Conservation (phyloP, 192 early-diverging fungal genomes). For the Dispira simplex region DNA sequence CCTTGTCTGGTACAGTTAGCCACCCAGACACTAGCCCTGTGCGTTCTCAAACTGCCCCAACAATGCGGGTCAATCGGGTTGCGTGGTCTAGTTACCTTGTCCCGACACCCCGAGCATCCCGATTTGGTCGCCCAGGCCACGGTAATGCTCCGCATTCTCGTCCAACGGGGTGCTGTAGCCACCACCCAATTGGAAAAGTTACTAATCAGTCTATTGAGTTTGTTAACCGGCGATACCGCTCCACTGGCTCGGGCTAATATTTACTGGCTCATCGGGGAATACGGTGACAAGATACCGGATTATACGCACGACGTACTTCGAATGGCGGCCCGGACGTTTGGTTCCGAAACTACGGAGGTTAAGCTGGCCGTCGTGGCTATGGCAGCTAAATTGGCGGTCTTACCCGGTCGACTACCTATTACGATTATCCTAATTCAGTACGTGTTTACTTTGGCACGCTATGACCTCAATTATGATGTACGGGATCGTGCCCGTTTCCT, state of each 20-base stretch:
- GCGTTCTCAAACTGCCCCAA: constrained; percentile 37
- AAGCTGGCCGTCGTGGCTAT: constrained; percentile 78
- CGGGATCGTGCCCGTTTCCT: constrained; percentile 73
- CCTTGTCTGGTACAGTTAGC: constrained; percentile 44
- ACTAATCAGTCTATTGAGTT: not conserved
- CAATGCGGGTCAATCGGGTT: not conserved
- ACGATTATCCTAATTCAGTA: constrained; percentile 44
- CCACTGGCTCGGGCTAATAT: constrained; percentile 61
- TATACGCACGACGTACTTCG: constrained; percentile 75
- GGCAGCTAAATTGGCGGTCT: constrained; percentile 44
- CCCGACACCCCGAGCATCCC: not conserved
- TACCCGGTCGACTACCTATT: constrained; percentile 20
- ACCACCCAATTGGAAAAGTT: not conserved
- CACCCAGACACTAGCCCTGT: constrained; percentile 43
- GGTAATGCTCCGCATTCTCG: constrained; percentile 1
- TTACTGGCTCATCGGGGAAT: constrained; percentile 75
- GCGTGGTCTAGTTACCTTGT: constrained; percentile 6
- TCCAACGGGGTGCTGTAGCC: not conserved
- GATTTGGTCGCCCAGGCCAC: not conserved
- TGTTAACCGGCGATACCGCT: not conserved
- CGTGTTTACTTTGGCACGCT: constrained; percentile 74
- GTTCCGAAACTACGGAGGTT: constrained; percentile 38
- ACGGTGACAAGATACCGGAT: constrained; percentile 41
- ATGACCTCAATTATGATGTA: constrained; percentile 77
- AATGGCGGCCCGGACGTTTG: constrained; percentile 38